These are phyloP conservation scores for Corynascus novoguineensis DNA, from an alignment of 495 filamentous ascomycete species.

Conservation along the genomic window DNA sequence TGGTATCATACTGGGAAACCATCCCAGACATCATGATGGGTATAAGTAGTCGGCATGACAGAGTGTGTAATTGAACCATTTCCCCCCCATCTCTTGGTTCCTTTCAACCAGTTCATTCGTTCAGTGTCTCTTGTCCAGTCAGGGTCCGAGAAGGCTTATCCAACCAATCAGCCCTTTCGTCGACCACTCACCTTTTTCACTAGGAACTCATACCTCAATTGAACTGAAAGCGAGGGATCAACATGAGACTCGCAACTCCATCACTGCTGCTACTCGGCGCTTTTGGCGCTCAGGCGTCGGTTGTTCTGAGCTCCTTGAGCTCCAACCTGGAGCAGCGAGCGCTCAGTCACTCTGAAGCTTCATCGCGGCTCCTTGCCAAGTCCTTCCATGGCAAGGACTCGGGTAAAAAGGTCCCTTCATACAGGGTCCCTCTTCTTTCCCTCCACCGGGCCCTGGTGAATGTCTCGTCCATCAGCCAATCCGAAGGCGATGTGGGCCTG, in stretches of 20 bases:
- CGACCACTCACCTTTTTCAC: not conserved
- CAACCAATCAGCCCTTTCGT: too few relatives aligned
- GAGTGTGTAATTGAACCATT: too few relatives aligned
- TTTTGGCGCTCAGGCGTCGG: not conserved
- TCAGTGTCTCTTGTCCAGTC: too few relatives aligned
- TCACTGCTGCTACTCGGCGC: slow-evolving; percentile 15
- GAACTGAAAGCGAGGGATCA: not conserved
- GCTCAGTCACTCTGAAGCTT: not conserved
- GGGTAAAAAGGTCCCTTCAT: slow-evolving; percentile 25
- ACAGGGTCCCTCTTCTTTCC: slow-evolving; percentile 54
- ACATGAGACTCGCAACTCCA: slow-evolving; percentile 14
- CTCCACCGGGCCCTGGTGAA: slow-evolving; percentile 73
- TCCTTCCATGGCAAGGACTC: not conserved
- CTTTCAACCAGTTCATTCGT: too few relatives aligned
- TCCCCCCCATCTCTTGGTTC: too few relatives aligned
- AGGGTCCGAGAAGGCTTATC: too few relatives aligned
- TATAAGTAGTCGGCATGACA: too few relatives aligned
- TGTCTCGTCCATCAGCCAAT: slow-evolving; percentile 67
- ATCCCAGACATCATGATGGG: too few relatives aligned
- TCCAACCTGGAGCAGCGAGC: not conserved
- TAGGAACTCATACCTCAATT: not conserved
- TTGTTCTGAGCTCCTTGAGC: not conserved
- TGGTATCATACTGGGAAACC: too few relatives aligned
- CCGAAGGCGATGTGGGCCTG: slow-evolving; percentile 62
- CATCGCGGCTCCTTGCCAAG: not conserved